A percentile compares a stretch with the other conserved stretches of the same genome.
These are phyloP conservation scores for Cladochytrium replicatum DNA, from an alignment of 192 early-diverging fungal species.

Conservation along the genomic window DNA sequence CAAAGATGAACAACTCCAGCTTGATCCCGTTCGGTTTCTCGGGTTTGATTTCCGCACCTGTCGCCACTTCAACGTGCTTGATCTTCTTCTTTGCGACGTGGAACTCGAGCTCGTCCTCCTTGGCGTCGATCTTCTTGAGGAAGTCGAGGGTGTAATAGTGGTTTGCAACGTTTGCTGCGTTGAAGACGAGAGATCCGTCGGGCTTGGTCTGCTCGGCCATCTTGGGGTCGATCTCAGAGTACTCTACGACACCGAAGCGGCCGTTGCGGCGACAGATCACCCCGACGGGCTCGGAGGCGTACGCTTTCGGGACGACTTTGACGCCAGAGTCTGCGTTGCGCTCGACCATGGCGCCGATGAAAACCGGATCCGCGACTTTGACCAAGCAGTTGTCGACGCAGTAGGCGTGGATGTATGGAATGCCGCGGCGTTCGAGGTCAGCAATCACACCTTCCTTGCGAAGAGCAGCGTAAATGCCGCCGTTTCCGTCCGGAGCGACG, in stretches of 20 bases:
- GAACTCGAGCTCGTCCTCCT: constrained; percentile 82
- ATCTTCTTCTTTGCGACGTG: constrained; percentile 99
- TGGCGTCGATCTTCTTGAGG: constrained; percentile 69
- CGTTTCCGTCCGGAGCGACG: constrained; percentile 62
- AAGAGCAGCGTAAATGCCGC: constrained; percentile 93
- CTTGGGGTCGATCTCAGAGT: constrained; percentile 81
- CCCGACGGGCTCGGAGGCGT: constrained; percentile 84
- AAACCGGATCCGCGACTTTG: constrained; percentile 91
- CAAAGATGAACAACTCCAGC: constrained; percentile 98
- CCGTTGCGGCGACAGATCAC: constrained; percentile 85
- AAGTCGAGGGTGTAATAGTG: constrained; percentile 95
- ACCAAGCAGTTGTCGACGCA: constrained; percentile 98
- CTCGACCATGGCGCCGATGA: constrained; percentile 84
- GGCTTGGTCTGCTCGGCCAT: constrained; percentile 58
- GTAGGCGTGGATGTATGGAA: constrained; percentile 88
- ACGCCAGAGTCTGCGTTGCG: constrained; percentile 90
- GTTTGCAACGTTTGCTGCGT: constrained; percentile 96
- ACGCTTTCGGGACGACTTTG: constrained; percentile 83
- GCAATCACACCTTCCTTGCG: constrained; percentile 68
- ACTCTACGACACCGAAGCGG: constrained; percentile 85
- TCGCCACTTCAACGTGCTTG: constrained; percentile 69
- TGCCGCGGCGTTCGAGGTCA: constrained; percentile 68
- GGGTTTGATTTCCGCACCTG: constrained; percentile 62
- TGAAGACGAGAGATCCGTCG: constrained; percentile 67
- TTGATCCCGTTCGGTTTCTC: constrained; percentile 91